Evolutionary conservation across 768 basidiomycete genomes (phyloP), one percentile per base, ranked within the genome.

Genomic region (Tulasnella sp.): DNA sequence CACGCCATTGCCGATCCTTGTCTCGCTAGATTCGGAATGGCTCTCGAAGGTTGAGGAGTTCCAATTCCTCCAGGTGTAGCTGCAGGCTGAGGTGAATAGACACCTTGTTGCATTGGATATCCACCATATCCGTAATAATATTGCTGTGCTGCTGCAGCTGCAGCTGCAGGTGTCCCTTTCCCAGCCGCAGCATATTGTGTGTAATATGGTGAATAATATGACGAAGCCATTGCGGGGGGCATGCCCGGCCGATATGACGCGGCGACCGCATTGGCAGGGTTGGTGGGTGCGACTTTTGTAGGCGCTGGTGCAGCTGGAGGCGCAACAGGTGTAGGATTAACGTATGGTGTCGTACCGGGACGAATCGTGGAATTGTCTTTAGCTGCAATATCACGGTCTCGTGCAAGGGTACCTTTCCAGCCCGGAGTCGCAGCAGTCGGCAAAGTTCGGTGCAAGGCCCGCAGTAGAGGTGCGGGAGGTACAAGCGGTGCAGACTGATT

Each of bases 401-500:
- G 37, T 20, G 43, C 24, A 5, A 56, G 44, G 13, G 55, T 56
- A 22, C 55, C 55, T 28, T 54, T 54, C 53, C 53, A 56, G 10
- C 53, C 54, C 5, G 55, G 55, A 1, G 33, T 37, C 9, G 55
- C 25, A 19, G 37, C 55, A 3, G 27, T 34, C 15, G 55, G 55
- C 16, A 56, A 24, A 3, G 82, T 81, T 19, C 72, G 76, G 58
- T 85, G 81, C 2, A 90, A 70, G 59, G 74, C 78, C 56, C 74
- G 81, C n/a, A 89, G 72, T 50, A 77, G 64, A 24, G 76, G 66
- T 6, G 79, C 64, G 0, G 83, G 71, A 3, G 86, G 87, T 7
- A 78, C 59, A 29, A 90, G 67, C 1, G 78, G 70, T 10, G 25
- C 1, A 5, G 44, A 63, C 62, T 40, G 70, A 67, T 39, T 32